Evolutionary conservation across 2,329 filamentous ascomycete species (phyloP).

Genomic region (Aspergillus versicolor): DNA sequence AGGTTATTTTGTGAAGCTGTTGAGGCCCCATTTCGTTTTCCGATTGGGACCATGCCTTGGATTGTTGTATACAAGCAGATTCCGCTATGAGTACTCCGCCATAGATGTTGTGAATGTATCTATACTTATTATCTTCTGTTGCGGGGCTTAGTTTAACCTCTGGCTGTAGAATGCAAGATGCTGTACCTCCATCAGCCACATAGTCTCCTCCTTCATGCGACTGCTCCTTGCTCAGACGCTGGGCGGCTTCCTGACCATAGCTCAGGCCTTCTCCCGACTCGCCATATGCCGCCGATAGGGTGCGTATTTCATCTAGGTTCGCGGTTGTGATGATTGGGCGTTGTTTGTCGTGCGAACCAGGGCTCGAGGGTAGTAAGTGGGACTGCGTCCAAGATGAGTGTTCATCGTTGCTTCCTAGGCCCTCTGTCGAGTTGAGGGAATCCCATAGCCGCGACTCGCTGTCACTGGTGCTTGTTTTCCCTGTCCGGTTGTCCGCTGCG

Average conservation of each 20-base stretch:
- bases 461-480: slow-evolving; percentile 10
- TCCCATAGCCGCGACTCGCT: slow-evolving; percentile 14
- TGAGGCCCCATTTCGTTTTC: slow-evolving; percentile 52
- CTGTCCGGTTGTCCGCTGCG: slow-evolving; percentile 11
- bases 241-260: slow-evolving; percentile 19
- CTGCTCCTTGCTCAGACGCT: slow-evolving; percentile 18
- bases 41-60: slow-evolving; percentile 58
- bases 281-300: slow-evolving; percentile 11
- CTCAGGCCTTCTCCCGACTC: slow-evolving; percentile 12
- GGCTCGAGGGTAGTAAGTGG: slow-evolving; percentile 13
- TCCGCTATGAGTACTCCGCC: slow-evolving; percentile 83
- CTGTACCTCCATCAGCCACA: slow-evolving; percentile 26
- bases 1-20: slow-evolving; percentile 85
- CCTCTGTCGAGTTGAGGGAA: slow-evolving; percentile 12
- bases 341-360: slow-evolving; percentile 10
- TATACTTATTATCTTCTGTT: slow-evolving; percentile 56
- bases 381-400: slow-evolving; percentile 7
- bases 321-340: slow-evolving; percentile 3
- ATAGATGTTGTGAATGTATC: slow-evolving; percentile 63
- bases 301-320: slow-evolving; percentile 10
- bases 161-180: slow-evolving; percentile 51
- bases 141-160: slow-evolving; percentile 62
- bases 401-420: slow-evolving; percentile 3
- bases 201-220: slow-evolving; percentile 16
- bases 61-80: slow-evolving; percentile 80